These are phyloP conservation scores for Fusarium nisikadoi DNA, from an alignment of 2,329 filamentous ascomycete species.

Conservation along the genomic window DNA sequence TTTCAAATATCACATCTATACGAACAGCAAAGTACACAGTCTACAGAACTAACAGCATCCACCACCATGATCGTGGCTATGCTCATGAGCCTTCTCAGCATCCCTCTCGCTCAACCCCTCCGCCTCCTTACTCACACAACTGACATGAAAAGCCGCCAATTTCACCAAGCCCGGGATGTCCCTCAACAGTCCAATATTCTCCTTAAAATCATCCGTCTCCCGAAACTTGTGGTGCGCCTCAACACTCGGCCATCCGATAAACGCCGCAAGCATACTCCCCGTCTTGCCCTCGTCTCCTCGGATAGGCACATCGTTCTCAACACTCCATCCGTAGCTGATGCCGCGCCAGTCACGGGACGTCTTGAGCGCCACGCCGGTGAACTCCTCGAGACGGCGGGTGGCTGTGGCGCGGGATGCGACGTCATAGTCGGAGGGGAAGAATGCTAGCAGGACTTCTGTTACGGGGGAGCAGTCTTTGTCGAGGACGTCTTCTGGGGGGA, in stretches of 20 bases:
- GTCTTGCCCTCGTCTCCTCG: slow-evolving; percentile 43
- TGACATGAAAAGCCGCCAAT: slow-evolving; percentile 38
- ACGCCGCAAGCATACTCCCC: slow-evolving; percentile 38
- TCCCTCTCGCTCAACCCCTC: slow-evolving; percentile 11
- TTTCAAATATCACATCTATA: fast-evolving
- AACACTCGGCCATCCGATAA: slow-evolving; percentile 53
- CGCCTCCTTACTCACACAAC: slow-evolving; percentile 30
- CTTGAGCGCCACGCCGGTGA: slow-evolving; percentile 30
- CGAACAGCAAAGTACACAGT: fast-evolving
- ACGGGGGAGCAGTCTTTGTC: slow-evolving; percentile 32
- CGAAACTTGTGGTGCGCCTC: slow-evolving; percentile 52
- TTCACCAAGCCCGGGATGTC: slow-evolving; percentile 38
- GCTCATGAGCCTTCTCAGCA: slow-evolving; percentile 22
- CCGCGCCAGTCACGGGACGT: slow-evolving; percentile 35
- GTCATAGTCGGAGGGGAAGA: slow-evolving; percentile 37
- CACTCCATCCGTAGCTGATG: slow-evolving; percentile 47
- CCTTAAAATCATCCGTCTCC: slow-evolving; percentile 50
- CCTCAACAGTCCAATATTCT: slow-evolving; percentile 44
- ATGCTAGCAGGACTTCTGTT: slow-evolving; percentile 38
- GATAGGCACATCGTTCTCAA: slow-evolving; percentile 47
- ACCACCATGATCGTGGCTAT: slow-evolving; percentile 23
- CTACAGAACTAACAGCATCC: slow-evolving; percentile 19
- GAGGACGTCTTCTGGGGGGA: slow-evolving; percentile 38
- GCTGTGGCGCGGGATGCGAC: slow-evolving; percentile 31
- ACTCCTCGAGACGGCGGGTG: slow-evolving; percentile 29